Evolutionary conservation across 805 yeast species (phyloP), one percentile per base, ranked within the genome.

Genomic region (Cyberlindnera bimundalis): DNA sequence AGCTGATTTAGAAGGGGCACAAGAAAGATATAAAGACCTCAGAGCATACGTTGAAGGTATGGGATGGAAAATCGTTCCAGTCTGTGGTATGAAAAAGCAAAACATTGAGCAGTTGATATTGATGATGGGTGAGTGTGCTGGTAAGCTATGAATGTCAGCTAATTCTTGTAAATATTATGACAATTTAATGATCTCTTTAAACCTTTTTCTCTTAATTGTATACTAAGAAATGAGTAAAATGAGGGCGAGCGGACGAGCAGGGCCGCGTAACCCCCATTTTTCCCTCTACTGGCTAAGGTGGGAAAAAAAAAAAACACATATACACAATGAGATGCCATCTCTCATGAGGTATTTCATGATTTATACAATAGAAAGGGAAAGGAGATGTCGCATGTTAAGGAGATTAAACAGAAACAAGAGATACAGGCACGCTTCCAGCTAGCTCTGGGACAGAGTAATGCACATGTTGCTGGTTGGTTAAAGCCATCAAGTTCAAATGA

Each of bases 61-160:
- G 29, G 51, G 51, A 0, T 88, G 96, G 95, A 76, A 78, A 43
- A 70, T 79, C 15, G 73, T 89, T 3, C 97, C 98, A 0, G 82
- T 90, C 31, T 85, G 96, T 64, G 96, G 98, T 0, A 64, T 73
- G 51, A 73, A 73, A 29, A 75, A 72, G 17, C 87, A 84, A 52
- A 89, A 88, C 52, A 71, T 88, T 11, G 90, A 87, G 39, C 68
- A 67, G 20, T 76, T 90, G 44, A 73, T 89, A 17, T 60, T 69
- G 21, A 68, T 80, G 63, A 88, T 90, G 96, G 84, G 82, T 6
- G 78, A 74, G 23, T 52, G 61, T 43, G 59, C 61, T 16, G 59
- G 58, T 0, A 57, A 54, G 37, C 25, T 53, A 16, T 54, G 28
- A 42, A n/a, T n/a, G n/a, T n/a, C n/a, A n/a, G n/a, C n/a, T n/a